These are phyloP conservation scores for Nakaseomyces uthaithaninus DNA, from an alignment of 1,139 yeast genomes.

Conservation along the genomic window DNA sequence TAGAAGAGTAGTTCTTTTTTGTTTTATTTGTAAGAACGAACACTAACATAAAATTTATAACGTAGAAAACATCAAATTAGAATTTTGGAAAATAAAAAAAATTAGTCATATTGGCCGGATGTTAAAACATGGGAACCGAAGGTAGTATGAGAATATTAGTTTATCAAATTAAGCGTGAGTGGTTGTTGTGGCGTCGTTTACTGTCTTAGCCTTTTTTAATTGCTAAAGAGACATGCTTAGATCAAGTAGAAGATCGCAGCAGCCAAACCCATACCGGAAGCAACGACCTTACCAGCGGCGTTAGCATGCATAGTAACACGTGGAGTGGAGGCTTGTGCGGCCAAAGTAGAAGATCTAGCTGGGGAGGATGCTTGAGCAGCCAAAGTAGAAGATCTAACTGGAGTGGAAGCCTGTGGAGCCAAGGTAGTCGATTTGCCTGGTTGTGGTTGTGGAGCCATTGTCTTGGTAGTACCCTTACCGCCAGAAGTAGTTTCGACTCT, in stretches of 20 bases:
- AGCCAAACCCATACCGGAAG: constrained; percentile 9
- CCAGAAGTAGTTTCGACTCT: constrained; percentile 12
- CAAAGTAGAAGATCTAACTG: constrained; percentile 9
- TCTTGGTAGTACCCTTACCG: constrained; percentile 2
- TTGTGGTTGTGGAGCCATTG: background rate
- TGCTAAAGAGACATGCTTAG: no score
- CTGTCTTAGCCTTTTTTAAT: no score
- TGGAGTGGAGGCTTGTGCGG: constrained; percentile 9
- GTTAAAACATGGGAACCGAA: no score
- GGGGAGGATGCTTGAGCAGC: constrained; percentile 8
- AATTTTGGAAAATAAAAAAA: background rate
- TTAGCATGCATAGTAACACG: constrained; percentile 11
- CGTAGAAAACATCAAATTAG: background rate
- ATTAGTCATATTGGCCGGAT: no score
- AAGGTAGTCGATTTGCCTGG: background rate
- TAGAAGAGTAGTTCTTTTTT: background rate
- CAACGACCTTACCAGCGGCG: constrained; percentile 14
- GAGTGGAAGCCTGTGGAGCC: background rate
- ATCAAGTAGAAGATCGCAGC: constrained; percentile 8
- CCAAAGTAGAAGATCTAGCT: constrained; percentile 9
- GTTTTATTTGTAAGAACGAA: constrained; percentile 6
- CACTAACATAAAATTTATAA: no score
- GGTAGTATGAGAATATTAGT: constrained; percentile 1
- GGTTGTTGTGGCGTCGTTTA: no score
- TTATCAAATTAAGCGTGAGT: no score